A percentile compares a stretch with the other conserved stretches of the same genome.
Evolutionary conservation across 257 asterid species (phyloP).

Genomic region (Eustoma russellianum): DNA sequence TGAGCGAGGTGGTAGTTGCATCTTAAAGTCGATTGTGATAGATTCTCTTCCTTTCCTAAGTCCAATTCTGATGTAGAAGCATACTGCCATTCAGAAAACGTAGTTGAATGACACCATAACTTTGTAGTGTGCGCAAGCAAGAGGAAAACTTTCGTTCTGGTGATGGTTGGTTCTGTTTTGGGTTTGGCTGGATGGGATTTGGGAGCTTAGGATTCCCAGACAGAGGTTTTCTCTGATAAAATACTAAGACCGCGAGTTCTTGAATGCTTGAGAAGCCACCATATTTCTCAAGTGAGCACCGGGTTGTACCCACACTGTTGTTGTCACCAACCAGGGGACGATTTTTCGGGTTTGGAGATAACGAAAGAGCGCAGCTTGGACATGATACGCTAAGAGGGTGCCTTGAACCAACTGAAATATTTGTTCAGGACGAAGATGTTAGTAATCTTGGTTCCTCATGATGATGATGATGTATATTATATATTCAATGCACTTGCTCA

Average conservation of each 20-base stretch:
- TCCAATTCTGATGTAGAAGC: no score
- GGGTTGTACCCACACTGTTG: slow-evolving; percentile 73
- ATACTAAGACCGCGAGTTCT: slow-evolving; percentile 46
- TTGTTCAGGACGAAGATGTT: slow-evolving; percentile 15
- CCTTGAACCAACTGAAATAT: slow-evolving; percentile 58
- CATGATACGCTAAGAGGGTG: slow-evolving; percentile 56
- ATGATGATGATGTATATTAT: no score
- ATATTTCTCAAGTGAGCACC: slow-evolving; percentile 73
- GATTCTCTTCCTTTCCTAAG: no score
- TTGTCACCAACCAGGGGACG: slow-evolving; percentile 57
- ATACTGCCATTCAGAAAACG: no score
- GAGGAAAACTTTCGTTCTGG: slow-evolving; percentile 64
- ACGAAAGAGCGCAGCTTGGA: slow-evolving; percentile 81
- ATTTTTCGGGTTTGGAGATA: slow-evolving; percentile 74
- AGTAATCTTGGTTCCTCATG: neutral
- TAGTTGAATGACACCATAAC: no score
- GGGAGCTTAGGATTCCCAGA: slow-evolving; percentile 82
- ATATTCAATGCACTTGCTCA: no score
- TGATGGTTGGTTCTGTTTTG: slow-evolving; percentile 61
- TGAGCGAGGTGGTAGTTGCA: no score
- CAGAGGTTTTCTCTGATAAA: slow-evolving; percentile 47
- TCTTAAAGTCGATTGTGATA: no score
- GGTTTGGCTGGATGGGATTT: slow-evolving; percentile 82
- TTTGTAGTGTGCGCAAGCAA: slow-evolving; percentile 88
- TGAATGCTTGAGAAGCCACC: slow-evolving; percentile 49